Base-by-base conservation (phyloP, 805 yeast species). In the Isabelozyma rhagii region DNA sequence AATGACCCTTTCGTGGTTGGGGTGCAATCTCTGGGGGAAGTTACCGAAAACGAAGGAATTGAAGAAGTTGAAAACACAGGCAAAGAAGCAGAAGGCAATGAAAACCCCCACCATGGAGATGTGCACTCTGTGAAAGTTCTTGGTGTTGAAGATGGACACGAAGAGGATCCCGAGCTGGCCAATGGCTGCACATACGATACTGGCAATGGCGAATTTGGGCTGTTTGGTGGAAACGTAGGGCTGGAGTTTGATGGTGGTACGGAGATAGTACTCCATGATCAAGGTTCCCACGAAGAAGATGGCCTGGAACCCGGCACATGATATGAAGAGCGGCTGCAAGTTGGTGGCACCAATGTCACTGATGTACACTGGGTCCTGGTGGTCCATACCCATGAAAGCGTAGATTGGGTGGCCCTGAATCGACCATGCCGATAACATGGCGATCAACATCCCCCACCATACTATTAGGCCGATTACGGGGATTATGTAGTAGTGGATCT, bases 381-480 rank as follows among this genome's bases (percentile, higher is more conserved):
- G 52, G 0, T 63, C 47, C 36, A 69, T 68, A 1, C 48, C 54
- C 75, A 82, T 78, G 55, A 83, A 83, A 48, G 72, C 63, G 61
- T 88, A 87, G 10, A 79, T 72, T 0, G 96, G 96, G 43, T 79
- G 79, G 1, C 97, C 97, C 61, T 89, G 89, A 3, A 74, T 78
- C 2, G 87, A 81, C 97, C 97, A 92, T 55, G 84, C 79, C 2
- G 78, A 65, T 55, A 92, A 62, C 80, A 93, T 71, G 5, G 96
- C 89, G 4, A 86, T 83, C 9, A 92, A 79, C 97, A 90, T 89
- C 3, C 88, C 96, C 83, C 91, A 87, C 97, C 97, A 92, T 13
- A 83, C 85, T 1, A 83, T 66, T 47, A 82, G 69, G 1, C 89
- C 80, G 2, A 83, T 59, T 41, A 90, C 67, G 3, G 97, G 97